A percentile compares a stretch with the other conserved stretches of the same genome.
These are phyloP conservation scores for Chenopodium suecicum DNA, from an alignment of 148 eudicot species.

Conservation along the genomic window DNA sequence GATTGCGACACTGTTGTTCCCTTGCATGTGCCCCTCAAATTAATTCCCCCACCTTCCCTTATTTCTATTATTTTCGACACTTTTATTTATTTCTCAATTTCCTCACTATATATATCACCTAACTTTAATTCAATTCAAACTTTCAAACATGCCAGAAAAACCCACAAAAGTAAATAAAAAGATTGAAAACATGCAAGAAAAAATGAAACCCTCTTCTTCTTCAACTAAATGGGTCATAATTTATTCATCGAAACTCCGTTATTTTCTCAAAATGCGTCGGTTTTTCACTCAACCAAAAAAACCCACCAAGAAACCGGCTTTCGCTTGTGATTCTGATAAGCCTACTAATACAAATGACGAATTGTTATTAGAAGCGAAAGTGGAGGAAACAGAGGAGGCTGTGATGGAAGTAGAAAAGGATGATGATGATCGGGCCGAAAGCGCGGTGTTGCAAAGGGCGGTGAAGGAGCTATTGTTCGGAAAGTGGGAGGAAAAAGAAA, in stretches of 20 bases:
- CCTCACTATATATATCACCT: constrained; percentile 10
- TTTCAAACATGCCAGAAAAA: constrained; percentile 10
- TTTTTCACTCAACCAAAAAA: constrained; percentile 34
- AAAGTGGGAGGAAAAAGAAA: constrained; percentile 68
- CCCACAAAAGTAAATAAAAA: too few species aligned
- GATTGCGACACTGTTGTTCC: constrained; percentile 27
- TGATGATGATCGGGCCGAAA: constrained; percentile 5
- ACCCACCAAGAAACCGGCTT: constrained; percentile 19
- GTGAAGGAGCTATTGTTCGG: constrained; percentile 85
- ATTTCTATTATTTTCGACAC: neutral
- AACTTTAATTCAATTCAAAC: constrained; percentile 18
- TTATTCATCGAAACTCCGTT: constrained; percentile 24
- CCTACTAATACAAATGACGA: neutral
- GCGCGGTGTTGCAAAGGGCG: constrained; percentile 45
- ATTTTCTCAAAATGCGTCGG: constrained; percentile 46
- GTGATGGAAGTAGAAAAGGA: constrained; percentile 14
- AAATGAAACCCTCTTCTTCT: neutral
- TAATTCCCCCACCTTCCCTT: neutral
- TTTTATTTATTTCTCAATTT: neutral
- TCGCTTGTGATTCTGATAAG: neutral
- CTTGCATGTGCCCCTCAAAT: constrained; percentile 28
- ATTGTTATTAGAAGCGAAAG: neutral
- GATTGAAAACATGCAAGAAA: constrained; percentile 1
- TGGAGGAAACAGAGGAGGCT: constrained; percentile 4
- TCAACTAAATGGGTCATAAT: constrained; percentile 10